Evolutionary conservation across 495 filamentous ascomycete genomes (phyloP), one percentile per base, ranked within the genome.

Genomic region (Delitschia confertaspora): DNA sequence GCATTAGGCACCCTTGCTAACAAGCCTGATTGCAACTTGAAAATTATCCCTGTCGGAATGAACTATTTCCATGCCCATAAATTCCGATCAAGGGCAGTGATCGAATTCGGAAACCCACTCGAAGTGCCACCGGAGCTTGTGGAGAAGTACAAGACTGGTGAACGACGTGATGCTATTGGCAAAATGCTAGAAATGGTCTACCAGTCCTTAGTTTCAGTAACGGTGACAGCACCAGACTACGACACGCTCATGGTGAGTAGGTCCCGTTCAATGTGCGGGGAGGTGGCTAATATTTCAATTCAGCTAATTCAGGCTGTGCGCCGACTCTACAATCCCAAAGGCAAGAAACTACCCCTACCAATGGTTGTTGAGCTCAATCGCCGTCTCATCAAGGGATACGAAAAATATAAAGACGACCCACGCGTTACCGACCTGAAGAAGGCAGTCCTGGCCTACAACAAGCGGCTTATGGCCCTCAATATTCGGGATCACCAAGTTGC

Each of bases 41-140:
- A 85, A 62, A 96, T 99, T 55, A 83, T 99, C n/a, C 93, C 93
- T n/a, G 89, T 87, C 36, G 93, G 93, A 47, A 96, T 96, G 91
- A 99, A 99, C 59, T 99, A 99, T 64, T 99, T 99, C 66, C 91
- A 99, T 64, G 83, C 91, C 3, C 91, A 99, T 67, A 99, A 96
- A 61, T 99, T 99, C 65, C 80, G 91, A 13, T 99, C 91, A 36
- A 75, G 91, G 59, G 93, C 93, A 26, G 91, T 99, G 1, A 77
- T 99, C 46, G 91, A 99, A 54, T 99, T 99, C 60, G 91, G 93
- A 16, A 78, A 72, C 19, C 88, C 91, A 2, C 70, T 96, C 24
- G 82, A 93, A 44, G 76, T 95, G 6, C 83, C 86, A 11, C 47
- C 45, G 11, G 82, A 93, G 52, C 65, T 95, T 3, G 88, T 95